Base-by-base conservation (phyloP, 129 eudicot species). In the Centrapalus pauciflorus region DNA sequence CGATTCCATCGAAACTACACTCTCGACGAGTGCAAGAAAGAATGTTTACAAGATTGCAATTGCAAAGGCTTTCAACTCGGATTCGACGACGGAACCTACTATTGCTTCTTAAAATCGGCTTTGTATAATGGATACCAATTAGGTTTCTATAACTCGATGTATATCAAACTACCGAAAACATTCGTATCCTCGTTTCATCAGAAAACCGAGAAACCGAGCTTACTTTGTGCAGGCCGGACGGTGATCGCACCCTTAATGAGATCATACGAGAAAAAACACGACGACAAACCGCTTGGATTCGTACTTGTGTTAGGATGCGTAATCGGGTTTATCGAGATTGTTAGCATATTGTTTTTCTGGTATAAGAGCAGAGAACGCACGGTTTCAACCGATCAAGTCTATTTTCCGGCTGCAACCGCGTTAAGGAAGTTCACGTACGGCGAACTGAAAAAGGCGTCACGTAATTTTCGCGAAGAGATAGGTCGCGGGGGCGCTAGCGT, bases 61-160 rank as follows among this genome's bases (percentile, higher is more conserved):
- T 77, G 82, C 54, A 77, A 71, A 45, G 82, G 77, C 46, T 71
- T 77, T 5, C 62, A 69, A 9, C 55, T 71, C 23, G 76, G 76
- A 34, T 33, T 13, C 4, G 52, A 60, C 32, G 69, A 69, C 37
- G 70, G 75, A 11, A 52, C 33, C 1, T 64, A 52, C 43, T 51
- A 62, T 71, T 77, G 82, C 45, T 77, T 63, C 27, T 35, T 55
- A 21, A 77, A 77, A 49, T 55, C 46, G n/a, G 16, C 8, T 20
- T 25, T 77, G 25, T 50, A n/a, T 11, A 77, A 77, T 29, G 77
- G 77, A 14, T 71, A 64, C 60, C 77, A 70, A 38, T 13, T 58
- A 34, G 67, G 68, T 5, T 77, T 55, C 61, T 11, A 41, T 13
- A 61, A 71, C 34, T 14, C 73, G 1, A 70, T 77, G 40, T 70